Conservation (phyloP, 805 yeast genomes). For the Yamadazyma nakazawae region DNA sequence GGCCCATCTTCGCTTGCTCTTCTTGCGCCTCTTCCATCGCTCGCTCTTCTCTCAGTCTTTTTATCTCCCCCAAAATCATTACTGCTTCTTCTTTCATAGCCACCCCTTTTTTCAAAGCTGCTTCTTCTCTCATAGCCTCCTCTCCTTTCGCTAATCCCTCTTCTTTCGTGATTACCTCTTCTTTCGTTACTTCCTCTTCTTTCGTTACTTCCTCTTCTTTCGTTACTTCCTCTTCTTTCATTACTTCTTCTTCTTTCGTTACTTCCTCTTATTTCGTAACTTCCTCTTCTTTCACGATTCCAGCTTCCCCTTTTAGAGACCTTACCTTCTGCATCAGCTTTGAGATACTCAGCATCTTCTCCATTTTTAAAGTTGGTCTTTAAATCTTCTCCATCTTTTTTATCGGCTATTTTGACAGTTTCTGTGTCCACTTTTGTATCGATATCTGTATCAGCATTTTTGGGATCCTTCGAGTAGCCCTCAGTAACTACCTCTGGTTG, state of each 20-base stretch:
- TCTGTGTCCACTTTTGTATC: background rate
- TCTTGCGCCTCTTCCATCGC: background rate
- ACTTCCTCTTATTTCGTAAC: too few relatives aligned
- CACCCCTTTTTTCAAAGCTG: background rate
- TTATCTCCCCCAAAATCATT: background rate
- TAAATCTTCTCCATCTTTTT: background rate
- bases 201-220: background rate
- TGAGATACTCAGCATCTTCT: background rate
- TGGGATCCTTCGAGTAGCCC: too few relatives aligned
- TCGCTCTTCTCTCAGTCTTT: background rate
- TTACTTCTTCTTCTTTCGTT: too few relatives aligned
- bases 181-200: background rate
- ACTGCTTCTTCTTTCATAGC: background rate
- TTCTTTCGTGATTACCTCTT: too few relatives aligned
- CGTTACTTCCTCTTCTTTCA: too few relatives aligned
- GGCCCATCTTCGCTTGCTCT: background rate
- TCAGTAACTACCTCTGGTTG: background rate
- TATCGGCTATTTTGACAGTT: background rate
- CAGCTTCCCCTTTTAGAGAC: background rate
- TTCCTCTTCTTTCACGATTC: background rate
- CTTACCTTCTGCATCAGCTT: background rate
- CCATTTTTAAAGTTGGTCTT: background rate
- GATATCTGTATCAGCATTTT: too few relatives aligned
- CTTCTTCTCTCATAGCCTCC: background rate
- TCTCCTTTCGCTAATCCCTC: too few relatives aligned